Base-by-base conservation (phyloP, 2,329 filamentous ascomycete species). In the Hysterium pulicare region DNA sequence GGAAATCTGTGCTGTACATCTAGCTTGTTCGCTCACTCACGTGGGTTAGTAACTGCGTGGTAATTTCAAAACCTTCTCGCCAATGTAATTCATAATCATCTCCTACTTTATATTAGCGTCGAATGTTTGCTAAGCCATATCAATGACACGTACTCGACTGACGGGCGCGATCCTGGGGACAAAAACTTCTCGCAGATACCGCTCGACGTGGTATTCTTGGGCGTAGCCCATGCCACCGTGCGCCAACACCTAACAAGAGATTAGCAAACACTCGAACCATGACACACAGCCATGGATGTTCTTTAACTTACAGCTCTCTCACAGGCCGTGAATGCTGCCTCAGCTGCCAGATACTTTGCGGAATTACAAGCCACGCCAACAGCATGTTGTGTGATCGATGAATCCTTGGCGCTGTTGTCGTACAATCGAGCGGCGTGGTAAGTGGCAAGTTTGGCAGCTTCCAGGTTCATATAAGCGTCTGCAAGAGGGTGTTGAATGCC, bases 1-100 rank as follows among this genome's bases (percentile, higher is more conserved):
- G n/a, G n/a, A n/a, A n/a, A n/a, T n/a, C n/a, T n/a, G n/a, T n/a
- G n/a, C n/a, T n/a, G n/a, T n/a, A n/a, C n/a, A n/a, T n/a, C n/a
- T n/a, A n/a, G n/a, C n/a, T n/a, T n/a, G n/a, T n/a, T n/a, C n/a
- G n/a, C n/a, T n/a, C n/a, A n/a, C n/a, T n/a, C n/a, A n/a, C n/a
- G n/a, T n/a, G n/a, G n/a, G n/a, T 56, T 40, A 87, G 50, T 87
- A 89, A 55, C 83, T 87, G 45, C 81, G 71, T 1, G 84, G 85
- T 20, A 88, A 54, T 3, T 74, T 68, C n/a, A 88, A 63, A 0
- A 79, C 83, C 67, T 79, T 86, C 60, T 87, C 84, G 2, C 77
- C 74, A 10, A 88, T 76, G 59, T 82, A 87, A 51, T 87, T 88
- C 71, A 86, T 69, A 40, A 88, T 86, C 85, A 88, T 88, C 68